These are phyloP conservation scores for Nymphaea thermarum DNA, from an alignment of 164 flowering plant species.

Conservation along the genomic window DNA sequence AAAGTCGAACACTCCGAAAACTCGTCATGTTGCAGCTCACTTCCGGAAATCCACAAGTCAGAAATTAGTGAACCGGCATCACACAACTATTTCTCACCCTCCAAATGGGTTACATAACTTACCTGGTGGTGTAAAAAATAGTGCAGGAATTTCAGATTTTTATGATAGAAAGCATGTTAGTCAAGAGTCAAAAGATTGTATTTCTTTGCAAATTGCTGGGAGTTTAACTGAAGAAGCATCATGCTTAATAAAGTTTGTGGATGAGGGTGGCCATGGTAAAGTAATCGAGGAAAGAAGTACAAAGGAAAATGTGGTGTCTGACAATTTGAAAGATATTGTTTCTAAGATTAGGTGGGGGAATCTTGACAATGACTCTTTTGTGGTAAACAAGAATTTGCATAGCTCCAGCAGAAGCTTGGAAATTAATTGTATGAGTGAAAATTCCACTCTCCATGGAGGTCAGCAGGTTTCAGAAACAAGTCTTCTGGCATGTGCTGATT, in stretches of 20 bases:
- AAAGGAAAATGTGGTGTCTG: constrained; percentile 9
- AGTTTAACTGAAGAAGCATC: not conserved
- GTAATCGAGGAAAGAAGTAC: constrained; percentile 5
- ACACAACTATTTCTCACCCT: constrained; percentile 12
- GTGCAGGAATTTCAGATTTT: constrained; percentile 15
- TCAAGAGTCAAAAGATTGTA: constrained; percentile 7
- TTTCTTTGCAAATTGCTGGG: not conserved
- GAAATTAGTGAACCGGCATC: constrained; percentile 14
- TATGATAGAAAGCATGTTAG: constrained; percentile 16
- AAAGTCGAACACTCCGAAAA: constrained; percentile 23
- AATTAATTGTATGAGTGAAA: constrained; percentile 9
- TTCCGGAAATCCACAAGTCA: constrained; percentile 15
- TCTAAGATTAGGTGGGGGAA: constrained; percentile 74
- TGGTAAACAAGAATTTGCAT: constrained; percentile 10
- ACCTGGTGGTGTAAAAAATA: constrained; percentile 7
- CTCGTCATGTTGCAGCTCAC: constrained; percentile 12
- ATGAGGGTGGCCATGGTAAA: not conserved
- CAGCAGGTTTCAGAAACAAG: constrained; percentile 11
- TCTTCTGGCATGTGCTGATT: constrained; percentile 13
- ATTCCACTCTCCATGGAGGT: constrained; percentile 14
- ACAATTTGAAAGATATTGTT: constrained; percentile 18
- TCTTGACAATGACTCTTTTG: constrained; percentile 44
- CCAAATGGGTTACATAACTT: constrained; percentile 15
- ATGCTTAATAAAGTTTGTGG: not conserved
- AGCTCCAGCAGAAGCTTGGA: constrained; percentile 2